Evolutionary conservation across 768 basidiomycete genomes (phyloP).

Genomic region (Rhodotorula taiwanensis): DNA sequence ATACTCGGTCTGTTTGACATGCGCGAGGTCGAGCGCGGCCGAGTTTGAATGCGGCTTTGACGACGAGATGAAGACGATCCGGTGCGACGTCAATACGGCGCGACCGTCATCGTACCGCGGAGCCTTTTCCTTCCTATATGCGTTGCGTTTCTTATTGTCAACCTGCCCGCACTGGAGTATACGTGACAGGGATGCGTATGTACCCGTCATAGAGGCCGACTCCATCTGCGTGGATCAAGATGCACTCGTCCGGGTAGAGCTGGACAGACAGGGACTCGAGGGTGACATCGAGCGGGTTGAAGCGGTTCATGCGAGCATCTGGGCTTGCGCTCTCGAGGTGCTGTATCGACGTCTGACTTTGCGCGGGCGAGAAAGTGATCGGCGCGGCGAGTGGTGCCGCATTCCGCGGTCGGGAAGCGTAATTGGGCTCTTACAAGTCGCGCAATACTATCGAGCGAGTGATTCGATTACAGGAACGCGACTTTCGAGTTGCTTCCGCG

Average conservation of each 20-base stretch:
- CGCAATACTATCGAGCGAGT: too few species aligned
- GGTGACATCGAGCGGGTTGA: slow-evolving; percentile 40
- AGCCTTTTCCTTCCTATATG: slow-evolving; percentile 67
- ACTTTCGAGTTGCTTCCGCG: too few species aligned
- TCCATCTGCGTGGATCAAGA: slow-evolving; percentile 59
- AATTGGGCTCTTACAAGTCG: too few species aligned
- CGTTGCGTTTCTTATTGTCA: too few species aligned
- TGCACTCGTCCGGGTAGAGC: slow-evolving; percentile 71
- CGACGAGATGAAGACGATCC: slow-evolving; percentile 71
- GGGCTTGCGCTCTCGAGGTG: not conserved
- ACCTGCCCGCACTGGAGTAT: not conserved
- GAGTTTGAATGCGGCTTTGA: slow-evolving; percentile 53
- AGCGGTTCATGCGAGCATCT: slow-evolving; percentile 8
- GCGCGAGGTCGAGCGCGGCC: slow-evolving; percentile 60
- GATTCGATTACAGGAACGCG: too few species aligned
- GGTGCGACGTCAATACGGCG: slow-evolving; percentile 68
- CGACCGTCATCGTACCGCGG: slow-evolving; percentile 69
- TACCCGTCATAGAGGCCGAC: slow-evolving; percentile 93
- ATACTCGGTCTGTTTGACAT: slow-evolving; percentile 69
- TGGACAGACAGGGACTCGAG: slow-evolving; percentile 53
- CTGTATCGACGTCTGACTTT: too few species aligned
- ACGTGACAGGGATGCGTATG: slow-evolving; percentile 41
- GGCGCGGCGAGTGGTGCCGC: too few species aligned
- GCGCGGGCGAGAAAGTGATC: too few species aligned
- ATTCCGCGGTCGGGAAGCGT: too few species aligned